Evolutionary conservation across 1,139 yeast species (phyloP).

Genomic region (Taphrina populina): DNA sequence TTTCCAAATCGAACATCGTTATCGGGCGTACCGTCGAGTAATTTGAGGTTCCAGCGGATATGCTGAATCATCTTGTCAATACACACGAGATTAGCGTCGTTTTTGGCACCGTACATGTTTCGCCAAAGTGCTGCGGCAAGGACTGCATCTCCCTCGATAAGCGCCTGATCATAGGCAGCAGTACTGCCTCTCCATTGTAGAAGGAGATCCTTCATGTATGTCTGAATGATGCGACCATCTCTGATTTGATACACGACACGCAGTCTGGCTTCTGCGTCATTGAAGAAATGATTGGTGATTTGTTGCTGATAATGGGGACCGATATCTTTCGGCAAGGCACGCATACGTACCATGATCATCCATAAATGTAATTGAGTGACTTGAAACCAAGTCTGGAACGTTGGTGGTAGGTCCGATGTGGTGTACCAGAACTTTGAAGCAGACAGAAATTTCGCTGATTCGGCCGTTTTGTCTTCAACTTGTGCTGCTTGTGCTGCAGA

Average conservation of each 20-base stretch:
- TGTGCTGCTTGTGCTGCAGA: conserved; percentile 33
- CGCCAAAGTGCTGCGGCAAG: conserved; percentile 79
- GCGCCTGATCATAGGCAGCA: conserved; percentile 89
- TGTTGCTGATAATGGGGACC: conserved; percentile 91
- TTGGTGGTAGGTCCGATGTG: conserved; percentile 61
- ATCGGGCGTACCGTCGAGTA: conserved; percentile 78
- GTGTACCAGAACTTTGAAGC: conserved; percentile 32
- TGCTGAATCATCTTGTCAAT: conserved; percentile 85
- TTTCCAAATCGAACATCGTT: conserved; percentile 87
- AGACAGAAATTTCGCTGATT: not conserved
- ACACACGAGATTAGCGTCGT: conserved; percentile 75
- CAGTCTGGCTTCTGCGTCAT: conserved; percentile 82
- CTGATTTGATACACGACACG: conserved; percentile 77
- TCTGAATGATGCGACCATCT: conserved; percentile 81
- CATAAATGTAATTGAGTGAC: conserved; percentile 86
- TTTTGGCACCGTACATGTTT: conserved; percentile 82
- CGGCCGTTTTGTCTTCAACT: conserved; percentile 15
- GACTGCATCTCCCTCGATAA: conserved; percentile 73
- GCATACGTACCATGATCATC: conserved; percentile 90
- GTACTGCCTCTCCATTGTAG: conserved; percentile 86
- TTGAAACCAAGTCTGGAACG: conserved; percentile 94
- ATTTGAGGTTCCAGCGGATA: conserved; percentile 83
- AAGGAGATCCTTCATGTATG: conserved; percentile 84
- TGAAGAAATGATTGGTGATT: conserved; percentile 80
- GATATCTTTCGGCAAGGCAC: conserved; percentile 88